phyloP scores from a whole-genome alignment of 148 eudicot species.

The Dysphania ambrosioides region DNA sequence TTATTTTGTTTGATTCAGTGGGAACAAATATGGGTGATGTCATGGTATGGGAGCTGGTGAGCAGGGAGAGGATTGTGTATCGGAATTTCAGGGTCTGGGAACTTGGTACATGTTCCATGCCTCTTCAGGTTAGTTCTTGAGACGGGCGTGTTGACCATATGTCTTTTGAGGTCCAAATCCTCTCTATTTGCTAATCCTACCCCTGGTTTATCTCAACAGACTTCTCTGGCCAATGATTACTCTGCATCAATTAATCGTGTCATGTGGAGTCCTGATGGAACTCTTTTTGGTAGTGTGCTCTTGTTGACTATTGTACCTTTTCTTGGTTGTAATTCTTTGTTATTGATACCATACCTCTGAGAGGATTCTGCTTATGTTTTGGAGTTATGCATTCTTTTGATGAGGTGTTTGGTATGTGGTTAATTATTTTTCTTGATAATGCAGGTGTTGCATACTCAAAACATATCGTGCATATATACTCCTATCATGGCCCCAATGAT shows the following conservation, averaged over 20 bases:
- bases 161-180: background rate
- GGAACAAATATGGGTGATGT: constrained; percentile 83
- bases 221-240: constrained; percentile 54
- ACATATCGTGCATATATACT: constrained; percentile 77
- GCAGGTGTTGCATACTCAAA: constrained; percentile 94
- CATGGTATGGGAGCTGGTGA: constrained; percentile 82
- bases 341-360: background rate
- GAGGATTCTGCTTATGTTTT: background rate
- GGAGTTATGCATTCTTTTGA: background rate
- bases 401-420: background rate
- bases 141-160: constrained; percentile 5
- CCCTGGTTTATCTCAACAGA: constrained; percentile 31
- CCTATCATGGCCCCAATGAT: constrained; percentile 64
- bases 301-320: constrained; percentile 13
- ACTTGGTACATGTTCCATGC: constrained; percentile 48
- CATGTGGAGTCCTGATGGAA: constrained; percentile 81
- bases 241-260: constrained; percentile 71
- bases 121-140: constrained; percentile 55
- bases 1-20: constrained; percentile 41
- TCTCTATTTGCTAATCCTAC: constrained; percentile 12
- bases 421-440: constrained; percentile 8
- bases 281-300: constrained; percentile 49
- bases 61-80: constrained; percentile 59
- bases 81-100: constrained; percentile 91
- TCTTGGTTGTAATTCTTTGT: background rate